phyloP scores from a whole-genome alignment of 2,329 filamentous ascomycete species.

The Microcyclosporella mali region DNA sequence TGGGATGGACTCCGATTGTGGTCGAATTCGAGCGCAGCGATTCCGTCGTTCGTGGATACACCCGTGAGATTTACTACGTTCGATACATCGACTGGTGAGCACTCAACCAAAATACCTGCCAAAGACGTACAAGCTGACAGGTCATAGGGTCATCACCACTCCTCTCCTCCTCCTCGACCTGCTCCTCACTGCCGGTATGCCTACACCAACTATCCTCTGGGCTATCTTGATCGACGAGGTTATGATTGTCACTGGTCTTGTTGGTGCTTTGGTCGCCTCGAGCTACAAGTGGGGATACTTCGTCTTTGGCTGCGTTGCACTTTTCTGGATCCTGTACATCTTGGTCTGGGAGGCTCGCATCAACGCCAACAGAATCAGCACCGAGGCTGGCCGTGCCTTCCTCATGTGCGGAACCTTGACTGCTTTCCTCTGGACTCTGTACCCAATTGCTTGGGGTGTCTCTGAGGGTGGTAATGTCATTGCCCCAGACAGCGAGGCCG shows the following conservation, averaged over 20 bases:
- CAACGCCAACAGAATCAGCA: conserved; percentile 51
- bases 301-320: conserved; percentile 46
- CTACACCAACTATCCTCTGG: conserved; percentile 58
- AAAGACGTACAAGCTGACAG: conserved; percentile 23
- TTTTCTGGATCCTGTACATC: conserved; percentile 54
- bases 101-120: too few relatives aligned
- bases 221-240: conserved; percentile 58
- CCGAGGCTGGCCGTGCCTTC: conserved; percentile 50
- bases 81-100: conserved; percentile 56
- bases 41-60: conserved; percentile 43
- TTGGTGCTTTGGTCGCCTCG: conserved; percentile 57
- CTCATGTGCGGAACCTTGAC: conserved; percentile 53
- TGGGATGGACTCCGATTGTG: conserved; percentile 57
- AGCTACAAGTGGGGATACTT: conserved; percentile 66
- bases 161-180: conserved; percentile 58
- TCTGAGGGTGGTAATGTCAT: conserved; percentile 61
- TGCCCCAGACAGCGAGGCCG: conserved; percentile 58
- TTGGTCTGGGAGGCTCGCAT: conserved; percentile 52
- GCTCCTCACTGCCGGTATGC: conserved; percentile 58
- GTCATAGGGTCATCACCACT: conserved; percentile 49
- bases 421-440: conserved; percentile 58
- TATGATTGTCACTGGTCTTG: conserved; percentile 62
- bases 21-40: conserved; percentile 51
- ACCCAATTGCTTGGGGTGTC: conserved; percentile 58
- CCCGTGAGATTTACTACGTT: conserved; percentile 61